Base-by-base conservation (phyloP, 345 rosid species). In the Pseudoturritis turrita region DNA sequence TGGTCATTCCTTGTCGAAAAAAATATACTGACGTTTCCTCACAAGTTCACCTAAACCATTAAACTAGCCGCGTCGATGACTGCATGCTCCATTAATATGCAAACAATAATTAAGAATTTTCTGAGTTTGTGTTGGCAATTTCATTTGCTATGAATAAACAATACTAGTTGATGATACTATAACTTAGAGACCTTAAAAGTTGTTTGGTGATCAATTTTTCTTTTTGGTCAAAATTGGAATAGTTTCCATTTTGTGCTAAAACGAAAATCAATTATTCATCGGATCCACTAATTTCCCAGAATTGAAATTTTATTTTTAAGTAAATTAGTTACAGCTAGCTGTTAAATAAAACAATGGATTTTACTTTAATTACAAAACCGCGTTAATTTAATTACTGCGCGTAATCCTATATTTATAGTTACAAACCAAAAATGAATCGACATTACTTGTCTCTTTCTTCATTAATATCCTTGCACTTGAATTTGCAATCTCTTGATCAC, bases 381-480 rank as follows among this genome's bases (percentile, higher is more conserved):
- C 68, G 66, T 46, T 14, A 11, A 58, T 70, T 70, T 10, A 45
- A 35, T 70, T 18, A 71, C 62, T 9, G 9, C 14, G 44, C 53
- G 39, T 62, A 53, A 41, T 31, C 44, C 11, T 62, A 22, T 41
- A 62, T 43, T 14, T 19, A 29, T 62, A 28, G 69, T 52, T 62
- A 53, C 37, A 31, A 31, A 49, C 33, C 33, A 29, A 37, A 18
- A 19, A 41, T 72, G 47, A 62, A 18, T 44, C 49, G 40, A 54
- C 31, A 44, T 63, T 15, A 23, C 22, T 54, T 72, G 70, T 63
- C 64, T 63, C 33, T 65, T 63, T 72, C 76, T 62, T 41, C 46
- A 53, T 62, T 26, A 50, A 53, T 43, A 62, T 36, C 44, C 51
- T 61, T 21, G 50, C 7, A 45, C n/a, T 49, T 47, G 26, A 5